phyloP scores from a whole-genome alignment of 371 early-diverging fungal species.

The Apophysomyces ossiformis region DNA sequence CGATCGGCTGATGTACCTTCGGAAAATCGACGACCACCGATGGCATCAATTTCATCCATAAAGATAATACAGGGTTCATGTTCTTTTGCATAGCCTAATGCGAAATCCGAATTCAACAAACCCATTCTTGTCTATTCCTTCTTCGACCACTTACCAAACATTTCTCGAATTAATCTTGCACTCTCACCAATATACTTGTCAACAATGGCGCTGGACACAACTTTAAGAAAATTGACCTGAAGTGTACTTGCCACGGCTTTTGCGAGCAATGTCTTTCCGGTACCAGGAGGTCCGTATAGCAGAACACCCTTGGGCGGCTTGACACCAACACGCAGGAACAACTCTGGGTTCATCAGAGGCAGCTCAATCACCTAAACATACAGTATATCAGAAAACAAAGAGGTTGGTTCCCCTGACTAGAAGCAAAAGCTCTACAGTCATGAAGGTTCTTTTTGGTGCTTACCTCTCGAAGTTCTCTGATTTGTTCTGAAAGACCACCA shows the following conservation, averaged over 20 bases:
- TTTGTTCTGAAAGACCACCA: slow-evolving; percentile 98
- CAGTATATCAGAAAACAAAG: too few species aligned
- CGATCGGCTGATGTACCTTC: slow-evolving; percentile 99
- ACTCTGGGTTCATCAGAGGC: slow-evolving; percentile 98
- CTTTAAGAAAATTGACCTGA: slow-evolving; percentile 97
- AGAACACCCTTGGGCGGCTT: slow-evolving; percentile 99
- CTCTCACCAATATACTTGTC: slow-evolving; percentile 99
- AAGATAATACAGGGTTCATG: slow-evolving; percentile 99
- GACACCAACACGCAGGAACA: slow-evolving; percentile 98
- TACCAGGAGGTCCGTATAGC: slow-evolving; percentile 99
- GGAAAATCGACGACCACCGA: slow-evolving; percentile 99
- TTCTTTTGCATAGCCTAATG: slow-evolving; percentile 93
- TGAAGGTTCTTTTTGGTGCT: neutral
- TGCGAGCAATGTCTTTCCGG: slow-evolving; percentile 91
- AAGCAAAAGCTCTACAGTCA: too few species aligned
- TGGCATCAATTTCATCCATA: slow-evolving; percentile 99
- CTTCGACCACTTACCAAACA: slow-evolving; percentile 82
- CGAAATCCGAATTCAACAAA: neutral
- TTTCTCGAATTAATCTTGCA: slow-evolving; percentile 96
- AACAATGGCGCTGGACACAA: slow-evolving; percentile 98
- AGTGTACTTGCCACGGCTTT: slow-evolving; percentile 97
- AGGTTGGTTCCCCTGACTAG: too few species aligned
- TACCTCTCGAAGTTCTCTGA: slow-evolving; percentile 98
- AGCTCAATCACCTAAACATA: slow-evolving; percentile 90
- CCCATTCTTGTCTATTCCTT: neutral